Evolutionary conservation across 805 yeast genomes (phyloP).

Genomic region (Zygoascus tannicola): DNA sequence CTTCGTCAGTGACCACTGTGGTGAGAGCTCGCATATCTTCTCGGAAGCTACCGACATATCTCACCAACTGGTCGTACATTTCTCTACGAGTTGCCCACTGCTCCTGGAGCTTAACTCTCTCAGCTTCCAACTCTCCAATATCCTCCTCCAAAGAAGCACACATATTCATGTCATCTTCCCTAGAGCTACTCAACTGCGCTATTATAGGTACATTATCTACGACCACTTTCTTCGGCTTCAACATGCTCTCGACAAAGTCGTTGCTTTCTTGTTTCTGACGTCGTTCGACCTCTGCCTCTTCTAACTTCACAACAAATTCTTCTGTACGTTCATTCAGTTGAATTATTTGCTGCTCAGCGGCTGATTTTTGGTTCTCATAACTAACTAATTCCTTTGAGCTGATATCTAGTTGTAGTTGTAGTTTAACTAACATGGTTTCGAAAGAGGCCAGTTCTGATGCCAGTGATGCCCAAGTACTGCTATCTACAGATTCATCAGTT

Average conservation of each 20-base stretch:
- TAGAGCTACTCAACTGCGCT: conserved; percentile 16
- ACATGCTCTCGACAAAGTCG: conserved; percentile 16
- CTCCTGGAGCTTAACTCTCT: conserved; percentile 10
- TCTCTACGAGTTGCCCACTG: conserved; percentile 18
- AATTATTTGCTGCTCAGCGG: conserved; percentile 9
- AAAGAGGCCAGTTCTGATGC: conserved; percentile 13
- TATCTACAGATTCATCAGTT: not conserved
- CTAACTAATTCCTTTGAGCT: conserved; percentile 14
- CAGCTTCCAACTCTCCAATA: conserved; percentile 18
- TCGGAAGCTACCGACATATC: conserved; percentile 17
- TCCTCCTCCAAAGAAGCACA: conserved; percentile 18
- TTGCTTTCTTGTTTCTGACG: conserved; percentile 21
- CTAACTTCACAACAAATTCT: conserved; percentile 14
- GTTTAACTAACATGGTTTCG: conserved; percentile 12
- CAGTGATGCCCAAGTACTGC: conserved; percentile 1
- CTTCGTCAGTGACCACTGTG: conserved; percentile 13
- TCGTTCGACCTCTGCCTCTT: conserved; percentile 15
- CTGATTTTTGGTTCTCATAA: conserved; percentile 15
- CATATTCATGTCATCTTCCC: conserved; percentile 15
- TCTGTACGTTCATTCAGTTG: conserved; percentile 10
- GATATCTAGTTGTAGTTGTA: conserved; percentile 19
- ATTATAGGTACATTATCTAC: conserved; percentile 14
- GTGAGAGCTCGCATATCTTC: conserved; percentile 15
- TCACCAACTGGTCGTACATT: conserved; percentile 17
- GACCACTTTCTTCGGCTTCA: conserved; percentile 13